A percentile compares a stretch with the other conserved stretches of the same genome.
Evolutionary conservation across 345 rosid species (phyloP).

Genomic region (Erucastrum elatum): DNA sequence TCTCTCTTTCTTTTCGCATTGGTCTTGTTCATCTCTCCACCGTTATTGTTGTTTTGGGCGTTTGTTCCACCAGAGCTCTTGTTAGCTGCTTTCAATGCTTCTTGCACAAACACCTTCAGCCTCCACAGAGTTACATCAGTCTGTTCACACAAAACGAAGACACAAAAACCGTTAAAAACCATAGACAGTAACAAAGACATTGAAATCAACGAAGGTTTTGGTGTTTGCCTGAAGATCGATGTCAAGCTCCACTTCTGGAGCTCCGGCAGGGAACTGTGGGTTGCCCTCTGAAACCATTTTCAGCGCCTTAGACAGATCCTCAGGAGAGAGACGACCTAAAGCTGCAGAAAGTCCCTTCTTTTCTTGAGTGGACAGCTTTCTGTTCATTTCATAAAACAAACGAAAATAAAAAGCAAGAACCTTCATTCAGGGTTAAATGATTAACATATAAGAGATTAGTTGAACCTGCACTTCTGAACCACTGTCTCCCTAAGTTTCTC

Average conservation of each 20-base stretch:
- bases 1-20: slow-evolving; percentile 54
- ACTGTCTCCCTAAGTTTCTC: slow-evolving; percentile 59
- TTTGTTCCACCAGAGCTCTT: slow-evolving; percentile 41
- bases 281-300: slow-evolving; percentile 73
- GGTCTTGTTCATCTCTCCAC: slow-evolving; percentile 42
- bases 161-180: background rate
- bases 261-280: slow-evolving; percentile 61
- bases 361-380: slow-evolving; percentile 69
- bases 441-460: background rate
- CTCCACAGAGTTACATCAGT: slow-evolving; percentile 71
- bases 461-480: slow-evolving; percentile 67
- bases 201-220: background rate
- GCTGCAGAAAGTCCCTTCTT: slow-evolving; percentile 63
- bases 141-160: slow-evolving; percentile 33
- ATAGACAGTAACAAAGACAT: background rate
- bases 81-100: slow-evolving; percentile 51
- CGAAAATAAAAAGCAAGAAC: background rate
- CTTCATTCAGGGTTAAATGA: slow-evolving; percentile 1
- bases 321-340: slow-evolving; percentile 55
- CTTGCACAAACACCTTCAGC: slow-evolving; percentile 70
- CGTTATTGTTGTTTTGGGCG: slow-evolving; percentile 43
- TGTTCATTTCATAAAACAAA: slow-evolving; percentile 28
- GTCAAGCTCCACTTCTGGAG: slow-evolving; percentile 72
- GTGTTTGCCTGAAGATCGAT: slow-evolving; percentile 65
- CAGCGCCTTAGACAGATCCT: slow-evolving; percentile 63